Evolutionary conservation across 345 rosid genomes (phyloP).

Genomic region (Abelmoschus esculentus): DNA sequence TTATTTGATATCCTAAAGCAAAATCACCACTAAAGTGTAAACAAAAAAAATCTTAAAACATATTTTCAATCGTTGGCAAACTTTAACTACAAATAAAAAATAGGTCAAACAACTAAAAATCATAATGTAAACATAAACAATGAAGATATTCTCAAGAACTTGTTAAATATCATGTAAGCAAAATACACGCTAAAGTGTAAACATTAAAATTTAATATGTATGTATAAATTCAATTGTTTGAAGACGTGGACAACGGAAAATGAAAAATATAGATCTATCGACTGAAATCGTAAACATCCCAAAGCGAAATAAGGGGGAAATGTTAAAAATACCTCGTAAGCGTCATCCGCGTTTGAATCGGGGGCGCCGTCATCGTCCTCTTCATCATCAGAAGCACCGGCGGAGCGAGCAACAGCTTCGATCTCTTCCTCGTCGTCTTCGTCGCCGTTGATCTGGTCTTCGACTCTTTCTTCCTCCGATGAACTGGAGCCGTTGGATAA

Average conservation of each 20-base stretch:
- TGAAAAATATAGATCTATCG: conserved; percentile 6
- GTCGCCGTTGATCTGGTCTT: conserved; percentile 54
- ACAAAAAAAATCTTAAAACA: no score
- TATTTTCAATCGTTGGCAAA: not conserved
- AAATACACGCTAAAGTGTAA: not conserved
- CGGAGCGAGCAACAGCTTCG: conserved; percentile 92
- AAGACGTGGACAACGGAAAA: not conserved
- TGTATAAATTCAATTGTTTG: not conserved
- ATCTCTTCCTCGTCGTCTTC: conserved; percentile 94
- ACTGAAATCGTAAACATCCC: not conserved
- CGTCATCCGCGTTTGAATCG: conserved; percentile 28
- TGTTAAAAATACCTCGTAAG: conserved; percentile 39
- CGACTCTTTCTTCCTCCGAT: conserved; percentile 55
- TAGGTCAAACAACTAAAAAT: conserved; percentile 9
- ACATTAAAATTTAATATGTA: no score
- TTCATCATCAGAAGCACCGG: conserved; percentile 64
- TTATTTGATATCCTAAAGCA: not conserved
- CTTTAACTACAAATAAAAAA: not conserved
- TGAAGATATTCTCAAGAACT: not conserved
- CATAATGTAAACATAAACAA: not conserved
- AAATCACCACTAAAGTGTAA: no score
- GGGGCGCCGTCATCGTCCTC: conserved; percentile 28
- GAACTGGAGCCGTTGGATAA: conserved; percentile 49
- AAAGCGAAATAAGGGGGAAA: not conserved
- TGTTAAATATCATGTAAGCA: not conserved